Evolutionary conservation across 306 rosid genomes (phyloP).

Genomic region (Vigna unguiculata): DNA sequence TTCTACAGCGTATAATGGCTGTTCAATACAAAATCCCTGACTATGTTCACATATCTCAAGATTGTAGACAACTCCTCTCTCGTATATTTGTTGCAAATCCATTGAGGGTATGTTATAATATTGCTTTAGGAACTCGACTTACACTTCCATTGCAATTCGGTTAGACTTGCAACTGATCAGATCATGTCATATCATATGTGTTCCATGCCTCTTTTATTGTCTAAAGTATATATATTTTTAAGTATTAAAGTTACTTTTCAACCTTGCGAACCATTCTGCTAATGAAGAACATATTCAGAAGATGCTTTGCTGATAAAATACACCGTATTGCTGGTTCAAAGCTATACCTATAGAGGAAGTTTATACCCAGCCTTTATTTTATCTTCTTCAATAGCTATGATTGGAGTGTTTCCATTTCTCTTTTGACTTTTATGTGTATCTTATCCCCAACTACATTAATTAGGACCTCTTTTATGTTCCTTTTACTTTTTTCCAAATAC

Average conservation of each 20-base stretch:
- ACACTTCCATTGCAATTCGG: not conserved
- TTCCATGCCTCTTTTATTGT: not conserved
- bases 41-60: constrained; percentile 79
- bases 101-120: constrained; percentile 57
- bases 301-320: not conserved
- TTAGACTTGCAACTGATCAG: not conserved
- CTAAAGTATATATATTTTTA: not conserved
- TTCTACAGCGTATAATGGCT: constrained; percentile 67
- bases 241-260: not conserved
- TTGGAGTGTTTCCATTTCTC: constrained; percentile 14
- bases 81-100: constrained; percentile 73
- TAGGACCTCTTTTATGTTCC: constrained; percentile 5
- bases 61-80: constrained; percentile 72
- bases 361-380: not conserved
- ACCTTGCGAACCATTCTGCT: constrained; percentile 6
- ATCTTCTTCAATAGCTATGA: not conserved
- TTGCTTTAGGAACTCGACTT: constrained; percentile 1
- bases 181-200: not conserved
- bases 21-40: constrained; percentile 81
- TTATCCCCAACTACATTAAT: not conserved
- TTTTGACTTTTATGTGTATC: not conserved
- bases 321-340: constrained; percentile 14
- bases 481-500: constrained; percentile 31
- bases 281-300: not conserved
- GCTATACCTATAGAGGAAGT: constrained; percentile 2